These are phyloP conservation scores for Fusarium burgessii DNA, from an alignment of 2,329 filamentous ascomycete genomes.

Conservation along the genomic window DNA sequence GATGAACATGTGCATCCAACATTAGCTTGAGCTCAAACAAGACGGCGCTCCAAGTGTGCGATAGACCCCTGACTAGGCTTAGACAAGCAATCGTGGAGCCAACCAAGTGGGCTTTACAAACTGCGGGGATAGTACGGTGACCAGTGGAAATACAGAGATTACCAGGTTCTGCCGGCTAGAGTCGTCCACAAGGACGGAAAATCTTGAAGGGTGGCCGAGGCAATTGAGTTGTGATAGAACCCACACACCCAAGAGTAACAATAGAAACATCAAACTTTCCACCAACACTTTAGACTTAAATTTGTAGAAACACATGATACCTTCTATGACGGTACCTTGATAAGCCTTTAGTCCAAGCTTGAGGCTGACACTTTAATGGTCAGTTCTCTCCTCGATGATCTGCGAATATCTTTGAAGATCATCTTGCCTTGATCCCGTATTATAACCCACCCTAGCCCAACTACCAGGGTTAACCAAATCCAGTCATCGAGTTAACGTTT, in stretches of 20 bases:
- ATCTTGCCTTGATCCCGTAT: constrained; percentile 2
- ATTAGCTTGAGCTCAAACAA: constrained; percentile 33
- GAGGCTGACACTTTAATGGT: not conserved
- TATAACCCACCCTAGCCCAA: not conserved
- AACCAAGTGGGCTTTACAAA: constrained; percentile 40
- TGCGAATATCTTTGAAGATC: not conserved
- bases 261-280: constrained; percentile 12
- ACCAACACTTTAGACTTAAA: constrained; percentile 7
- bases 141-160: constrained; percentile 38
- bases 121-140: constrained; percentile 43
- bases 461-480: constrained; percentile 41
- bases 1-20: constrained; percentile 36
- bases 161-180: constrained; percentile 22
- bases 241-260: constrained; percentile 10
- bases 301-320: not conserved
- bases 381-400: not conserved
- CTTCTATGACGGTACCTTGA: not conserved
- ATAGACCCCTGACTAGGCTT: constrained; percentile 48
- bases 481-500: constrained; percentile 34
- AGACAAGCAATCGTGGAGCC: constrained; percentile 41
- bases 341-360: not conserved
- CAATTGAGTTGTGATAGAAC: constrained; percentile 6
- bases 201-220: constrained; percentile 31
- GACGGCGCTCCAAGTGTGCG: constrained; percentile 36
- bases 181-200: constrained; percentile 44